Evolutionary conservation across 495 filamentous ascomycete genomes (phyloP).

Genomic region (Echria macrotheca): DNA sequence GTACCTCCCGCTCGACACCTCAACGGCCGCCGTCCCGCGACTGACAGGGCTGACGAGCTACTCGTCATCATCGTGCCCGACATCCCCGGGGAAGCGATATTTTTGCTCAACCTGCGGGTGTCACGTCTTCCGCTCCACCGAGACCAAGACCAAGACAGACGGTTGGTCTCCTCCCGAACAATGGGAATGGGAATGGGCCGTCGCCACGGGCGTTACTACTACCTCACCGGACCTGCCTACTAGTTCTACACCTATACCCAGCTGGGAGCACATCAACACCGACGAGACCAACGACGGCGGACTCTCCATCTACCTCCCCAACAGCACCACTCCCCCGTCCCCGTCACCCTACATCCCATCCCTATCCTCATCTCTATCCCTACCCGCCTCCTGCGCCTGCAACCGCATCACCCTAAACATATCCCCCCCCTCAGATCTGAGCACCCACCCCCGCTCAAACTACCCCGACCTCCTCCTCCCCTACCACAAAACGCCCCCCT

Average conservation of each 20-base stretch:
- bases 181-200: slow-evolving; percentile 37
- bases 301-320: slow-evolving; percentile 44
- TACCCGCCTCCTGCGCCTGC: slow-evolving; percentile 41
- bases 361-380: neutral
- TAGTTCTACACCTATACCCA: no score
- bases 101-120: slow-evolving; percentile 68
- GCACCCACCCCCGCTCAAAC: slow-evolving; percentile 20
- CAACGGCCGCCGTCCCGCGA: slow-evolving; percentile 22
- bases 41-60: slow-evolving; percentile 46
- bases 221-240: slow-evolving; percentile 13
- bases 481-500: slow-evolving; percentile 30
- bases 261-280: slow-evolving; percentile 43
- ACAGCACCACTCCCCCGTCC: neutral
- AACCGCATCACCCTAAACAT: slow-evolving; percentile 33
- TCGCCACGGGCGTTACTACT: slow-evolving; percentile 29
- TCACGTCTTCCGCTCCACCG: slow-evolving; percentile 44
- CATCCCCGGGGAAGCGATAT: slow-evolving; percentile 24
- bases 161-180: no score
- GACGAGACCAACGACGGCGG: slow-evolving; percentile 55
- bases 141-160: no score
- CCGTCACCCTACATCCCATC: neutral
- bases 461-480: slow-evolving; percentile 33
- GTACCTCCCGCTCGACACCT: slow-evolving; percentile 36
- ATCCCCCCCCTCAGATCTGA: slow-evolving; percentile 32
- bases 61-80: slow-evolving; percentile 37